phyloP scores from a whole-genome alignment of 176 grass and related monocot species.

The Avena atlantica region DNA sequence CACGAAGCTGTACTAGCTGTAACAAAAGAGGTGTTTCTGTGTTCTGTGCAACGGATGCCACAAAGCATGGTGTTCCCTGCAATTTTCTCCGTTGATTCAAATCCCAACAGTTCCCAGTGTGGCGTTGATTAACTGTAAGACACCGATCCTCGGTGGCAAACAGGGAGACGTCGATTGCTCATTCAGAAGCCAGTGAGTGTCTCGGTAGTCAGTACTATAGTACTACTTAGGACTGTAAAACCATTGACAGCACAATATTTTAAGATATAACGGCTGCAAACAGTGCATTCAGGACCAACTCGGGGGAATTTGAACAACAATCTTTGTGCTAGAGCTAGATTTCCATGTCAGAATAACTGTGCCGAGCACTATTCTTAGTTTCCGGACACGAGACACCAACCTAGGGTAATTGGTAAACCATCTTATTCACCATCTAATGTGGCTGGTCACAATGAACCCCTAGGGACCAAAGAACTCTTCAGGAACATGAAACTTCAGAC shows the following conservation, averaged over 20 bases:
- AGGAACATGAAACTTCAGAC: conserved; percentile 75
- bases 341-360: background rate
- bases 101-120: background rate
- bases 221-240: background rate
- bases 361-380: background rate
- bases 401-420: conserved; percentile 24
- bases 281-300: background rate
- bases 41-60: no score
- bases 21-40: no score
- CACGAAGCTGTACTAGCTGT: no score
- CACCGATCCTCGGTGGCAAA: background rate
- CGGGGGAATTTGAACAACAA: background rate
- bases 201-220: background rate
- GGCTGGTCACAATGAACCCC: background rate
- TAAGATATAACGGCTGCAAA: background rate
- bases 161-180: background rate
- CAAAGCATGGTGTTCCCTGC: no score
- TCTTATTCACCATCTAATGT: background rate
- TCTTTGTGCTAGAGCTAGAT: conserved; percentile 14
- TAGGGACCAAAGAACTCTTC: conserved; percentile 69
- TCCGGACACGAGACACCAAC: background rate
- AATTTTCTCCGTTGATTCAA: background rate
- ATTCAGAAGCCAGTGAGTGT: background rate
- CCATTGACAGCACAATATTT: background rate
- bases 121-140: background rate